Evolutionary conservation across 2,329 filamentous ascomycete species (phyloP).

Genomic region (Apiospora koreana): DNA sequence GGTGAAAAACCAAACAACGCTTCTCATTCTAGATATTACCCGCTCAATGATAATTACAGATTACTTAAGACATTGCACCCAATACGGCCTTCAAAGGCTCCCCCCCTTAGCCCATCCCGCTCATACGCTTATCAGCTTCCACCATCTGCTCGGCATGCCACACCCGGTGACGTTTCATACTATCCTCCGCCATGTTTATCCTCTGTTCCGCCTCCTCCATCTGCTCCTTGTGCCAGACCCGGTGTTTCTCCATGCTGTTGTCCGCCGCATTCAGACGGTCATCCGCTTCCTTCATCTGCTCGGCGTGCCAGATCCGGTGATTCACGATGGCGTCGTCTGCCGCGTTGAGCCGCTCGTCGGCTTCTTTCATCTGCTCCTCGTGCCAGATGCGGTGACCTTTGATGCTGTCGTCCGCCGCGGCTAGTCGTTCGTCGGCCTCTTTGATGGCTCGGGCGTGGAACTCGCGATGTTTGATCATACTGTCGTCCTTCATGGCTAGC

Average conservation of each 20-base stretch:
- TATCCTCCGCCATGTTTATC: background rate
- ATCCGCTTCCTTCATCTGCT: conserved; percentile 9
- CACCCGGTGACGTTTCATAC: background rate
- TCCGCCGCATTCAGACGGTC: background rate
- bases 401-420: background rate
- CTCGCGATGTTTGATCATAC: conserved; percentile 6
- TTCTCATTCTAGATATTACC: background rate
- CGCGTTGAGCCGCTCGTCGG: background rate
- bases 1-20: background rate
- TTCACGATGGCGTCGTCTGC: conserved; percentile 3
- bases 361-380: conserved; percentile 7
- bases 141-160: conserved; percentile 6
- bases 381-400: background rate
- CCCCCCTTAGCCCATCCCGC: background rate
- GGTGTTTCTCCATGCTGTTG: background rate
- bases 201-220: background rate
- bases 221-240: conserved; percentile 3
- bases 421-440: conserved; percentile 2
- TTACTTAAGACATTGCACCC: background rate
- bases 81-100: background rate
- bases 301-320: background rate
- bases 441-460: background rate
- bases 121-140: background rate
- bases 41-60: background rate
- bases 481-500: background rate